These are phyloP conservation scores for Lotus japonicus DNA, from an alignment of 306 rosid genomes.

Conservation along the genomic window DNA sequence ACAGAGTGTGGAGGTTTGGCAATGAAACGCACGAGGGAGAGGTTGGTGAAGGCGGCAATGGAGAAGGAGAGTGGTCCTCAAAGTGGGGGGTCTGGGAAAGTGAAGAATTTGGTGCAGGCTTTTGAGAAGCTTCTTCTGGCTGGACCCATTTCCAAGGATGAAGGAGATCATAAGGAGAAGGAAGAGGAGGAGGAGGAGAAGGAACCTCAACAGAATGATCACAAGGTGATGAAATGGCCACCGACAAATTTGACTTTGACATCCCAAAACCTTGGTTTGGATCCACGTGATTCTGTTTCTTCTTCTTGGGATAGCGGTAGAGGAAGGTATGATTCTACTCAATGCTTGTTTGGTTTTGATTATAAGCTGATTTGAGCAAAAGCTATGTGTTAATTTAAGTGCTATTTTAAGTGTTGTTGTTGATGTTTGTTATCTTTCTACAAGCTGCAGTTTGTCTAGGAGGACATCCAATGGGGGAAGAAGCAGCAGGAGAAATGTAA, in stretches of 20 bases:
- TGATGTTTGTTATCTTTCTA: conserved; percentile 5
- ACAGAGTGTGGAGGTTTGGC: conserved; percentile 2
- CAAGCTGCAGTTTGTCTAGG: conserved; percentile 47
- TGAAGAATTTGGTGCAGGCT: conserved; percentile 72
- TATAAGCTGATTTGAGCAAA: background rate
- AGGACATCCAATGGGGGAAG: conserved; percentile 53
- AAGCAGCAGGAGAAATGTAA: conserved; percentile 89
- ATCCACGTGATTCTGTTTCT: conserved; percentile 38
- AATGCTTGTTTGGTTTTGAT: background rate
- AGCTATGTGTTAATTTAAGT: background rate
- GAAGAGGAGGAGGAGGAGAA: conserved; percentile 4
- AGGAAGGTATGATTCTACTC: conserved; percentile 47
- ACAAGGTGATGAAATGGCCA: conserved; percentile 54
- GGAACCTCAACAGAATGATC: conserved; percentile 3
- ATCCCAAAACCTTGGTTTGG: conserved; percentile 65
- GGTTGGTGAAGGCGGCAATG: conserved; percentile 57
- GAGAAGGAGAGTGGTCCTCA: conserved; percentile 51
- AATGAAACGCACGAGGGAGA: conserved; percentile 61
- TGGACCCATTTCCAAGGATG: conserved; percentile 36
- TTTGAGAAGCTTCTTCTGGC: conserved; percentile 74
- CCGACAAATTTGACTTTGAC: conserved; percentile 55
- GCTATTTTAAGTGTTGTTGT: conserved; percentile 11
- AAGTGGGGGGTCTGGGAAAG: conserved; percentile 57
- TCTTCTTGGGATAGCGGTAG: conserved; percentile 70
- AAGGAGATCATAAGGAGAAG: conserved; percentile 11